Evolutionary conservation across 495 filamentous ascomycete genomes (phyloP), one percentile per base, ranked within the genome.

Genomic region (Halenospora varia): DNA sequence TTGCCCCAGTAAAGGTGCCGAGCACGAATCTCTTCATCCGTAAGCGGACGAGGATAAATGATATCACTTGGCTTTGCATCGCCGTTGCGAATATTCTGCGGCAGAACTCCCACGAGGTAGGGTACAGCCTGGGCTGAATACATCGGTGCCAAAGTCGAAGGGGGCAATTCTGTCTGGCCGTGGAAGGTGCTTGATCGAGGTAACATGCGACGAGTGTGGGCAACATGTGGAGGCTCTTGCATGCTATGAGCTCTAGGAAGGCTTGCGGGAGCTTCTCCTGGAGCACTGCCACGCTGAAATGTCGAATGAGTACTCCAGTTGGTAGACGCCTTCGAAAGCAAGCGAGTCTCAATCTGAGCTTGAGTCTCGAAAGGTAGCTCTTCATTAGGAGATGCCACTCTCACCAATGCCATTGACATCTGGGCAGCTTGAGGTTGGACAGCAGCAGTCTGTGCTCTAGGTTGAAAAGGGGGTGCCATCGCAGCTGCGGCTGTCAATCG

Each of bases 1-100:
- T 72, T 70, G 35, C 76, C 77, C 78, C 78, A 82, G 57, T 81
- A 82, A 41, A 78, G 57, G 47, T 67, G 67, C 40, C 79, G 68
- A 23, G 80, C 76, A 19, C 73, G 71, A 19, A 70, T 67, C 60
- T 82, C 80, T 17, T 74, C 77, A 0, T 74, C 68, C 6, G 75
- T 82, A 41, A 82, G 57, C 9, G 70, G 66, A 51, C 79, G 65
- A 19, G 63, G 66, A 59, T 82, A 83, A 9, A 73, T 56, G 50
- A 78, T 75, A 42, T 82, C 77, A 10, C 57, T 52, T 10, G 51
- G 18, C 22, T 49, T 61, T 4, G 45, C 60, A 9, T 53, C 29
- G 19, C n/a, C 49, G n/a, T 49, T 22, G 17, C 25, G 45, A 22
- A 61, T 42, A 19, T 49, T 55, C 19, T 51, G 42, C 9, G 65